These are phyloP conservation scores for Cicer pinnatifidum DNA, from an alignment of 306 rosid genomes.

Conservation along the genomic window DNA sequence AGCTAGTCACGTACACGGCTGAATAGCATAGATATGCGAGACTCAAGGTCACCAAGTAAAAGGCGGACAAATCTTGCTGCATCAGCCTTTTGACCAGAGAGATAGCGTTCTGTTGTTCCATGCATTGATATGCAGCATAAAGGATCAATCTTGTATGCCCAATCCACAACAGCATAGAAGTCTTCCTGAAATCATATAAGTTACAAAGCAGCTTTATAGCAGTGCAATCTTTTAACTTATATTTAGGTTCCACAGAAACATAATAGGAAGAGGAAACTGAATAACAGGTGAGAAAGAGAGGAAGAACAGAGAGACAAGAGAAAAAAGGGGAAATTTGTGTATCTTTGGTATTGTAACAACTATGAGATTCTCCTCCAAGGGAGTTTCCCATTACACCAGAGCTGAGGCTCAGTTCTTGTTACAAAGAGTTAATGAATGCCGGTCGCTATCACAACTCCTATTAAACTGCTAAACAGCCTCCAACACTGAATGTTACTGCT, in stretches of 20 bases:
- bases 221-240: slow-evolving; percentile 38
- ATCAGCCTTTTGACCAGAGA: slow-evolving; percentile 88
- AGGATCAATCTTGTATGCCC: slow-evolving; percentile 98
- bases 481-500: not conserved
- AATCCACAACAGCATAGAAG: slow-evolving; percentile 84
- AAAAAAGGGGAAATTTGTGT: not conserved
- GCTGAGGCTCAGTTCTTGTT: not conserved
- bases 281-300: slow-evolving; percentile 12
- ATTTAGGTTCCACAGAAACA: slow-evolving; percentile 14
- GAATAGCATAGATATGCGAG: slow-evolving; percentile 78
- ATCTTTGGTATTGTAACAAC: not conserved
- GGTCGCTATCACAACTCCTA: not conserved
- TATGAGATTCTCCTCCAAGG: slow-evolving; percentile 1
- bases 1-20: slow-evolving; percentile 67
- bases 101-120: slow-evolving; percentile 94
- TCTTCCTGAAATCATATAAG: slow-evolving; percentile 78
- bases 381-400: not conserved
- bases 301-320: not conserved
- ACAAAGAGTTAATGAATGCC: not conserved
- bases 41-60: slow-evolving; percentile 86
- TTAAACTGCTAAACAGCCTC: not conserved
- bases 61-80: slow-evolving; percentile 94
- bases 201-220: slow-evolving; percentile 23
- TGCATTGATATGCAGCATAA: slow-evolving; percentile 97
- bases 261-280: slow-evolving; percentile 14